Conservation (phyloP, 441 rosid genomes). For the Gossypium davidsonii region DNA sequence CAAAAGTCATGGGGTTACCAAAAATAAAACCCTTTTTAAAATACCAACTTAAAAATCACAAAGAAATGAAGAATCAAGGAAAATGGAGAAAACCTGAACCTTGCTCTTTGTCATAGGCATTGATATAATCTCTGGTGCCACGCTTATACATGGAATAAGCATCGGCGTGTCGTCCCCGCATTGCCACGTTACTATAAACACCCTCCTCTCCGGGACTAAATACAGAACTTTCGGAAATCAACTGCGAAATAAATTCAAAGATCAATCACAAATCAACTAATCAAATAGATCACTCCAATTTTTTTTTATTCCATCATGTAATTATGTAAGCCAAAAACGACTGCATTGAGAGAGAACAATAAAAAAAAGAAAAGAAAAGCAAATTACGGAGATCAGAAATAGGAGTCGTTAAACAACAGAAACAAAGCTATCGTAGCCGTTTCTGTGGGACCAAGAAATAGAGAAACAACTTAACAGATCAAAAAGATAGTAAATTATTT, state of each 20-base stretch:
- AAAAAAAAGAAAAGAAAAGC: background rate
- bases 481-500: background rate
- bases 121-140: constrained; percentile 42
- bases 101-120: constrained; percentile 48
- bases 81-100: constrained; percentile 33
- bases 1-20: background rate
- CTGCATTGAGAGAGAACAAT: background rate
- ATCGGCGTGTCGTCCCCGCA: constrained; percentile 81
- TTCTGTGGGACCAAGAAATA: background rate
- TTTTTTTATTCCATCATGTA: background rate
- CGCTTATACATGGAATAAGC: constrained; percentile 47
- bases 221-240: constrained; percentile 18
- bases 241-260: constrained; percentile 12
- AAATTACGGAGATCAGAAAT: background rate
- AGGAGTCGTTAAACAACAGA: background rate
- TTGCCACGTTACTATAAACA: constrained; percentile 26
- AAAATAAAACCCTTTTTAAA: background rate
- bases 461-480: background rate
- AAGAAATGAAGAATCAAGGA: constrained; percentile 4
- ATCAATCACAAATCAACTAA: background rate
- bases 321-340: background rate
- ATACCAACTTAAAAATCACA: background rate
- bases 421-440: background rate
- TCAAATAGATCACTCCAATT: background rate
- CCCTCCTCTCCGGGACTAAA: constrained; percentile 27